phyloP scores from a whole-genome alignment of 495 filamentous ascomycete genomes.

The Xylaria palmicola region DNA sequence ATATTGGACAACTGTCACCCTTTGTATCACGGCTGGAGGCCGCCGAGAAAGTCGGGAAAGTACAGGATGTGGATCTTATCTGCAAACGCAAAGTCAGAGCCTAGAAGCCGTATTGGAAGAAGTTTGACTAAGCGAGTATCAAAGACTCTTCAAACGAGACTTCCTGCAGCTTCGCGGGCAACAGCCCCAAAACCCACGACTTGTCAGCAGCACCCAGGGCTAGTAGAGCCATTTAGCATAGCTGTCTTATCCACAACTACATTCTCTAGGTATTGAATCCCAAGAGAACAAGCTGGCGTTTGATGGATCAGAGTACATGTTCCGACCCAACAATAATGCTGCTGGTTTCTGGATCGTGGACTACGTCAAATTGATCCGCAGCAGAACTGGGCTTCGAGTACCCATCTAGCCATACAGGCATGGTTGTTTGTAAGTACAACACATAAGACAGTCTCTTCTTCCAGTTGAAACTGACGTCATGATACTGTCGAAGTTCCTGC shows the following conservation, averaged over 20 bases:
- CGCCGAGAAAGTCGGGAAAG: slow-evolving; percentile 5
- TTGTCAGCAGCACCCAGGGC: too few relatives aligned
- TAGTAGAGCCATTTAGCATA: too few relatives aligned
- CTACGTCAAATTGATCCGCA: too few relatives aligned
- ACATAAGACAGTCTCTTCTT: background rate
- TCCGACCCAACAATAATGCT: background rate
- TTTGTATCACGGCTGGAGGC: background rate
- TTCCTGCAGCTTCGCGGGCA: background rate
- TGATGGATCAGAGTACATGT: background rate
- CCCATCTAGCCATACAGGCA: background rate
- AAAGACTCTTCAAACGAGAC: slow-evolving; percentile 1
- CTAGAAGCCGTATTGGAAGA: slow-evolving; percentile 11
- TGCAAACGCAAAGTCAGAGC: slow-evolving; percentile 28
- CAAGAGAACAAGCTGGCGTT: background rate
- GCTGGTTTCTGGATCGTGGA: background rate
- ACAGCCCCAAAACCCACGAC: background rate
- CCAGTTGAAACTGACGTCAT: too few relatives aligned
- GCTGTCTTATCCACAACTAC: too few relatives aligned
- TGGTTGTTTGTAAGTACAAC: background rate
- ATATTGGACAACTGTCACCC: slow-evolving; percentile 24
- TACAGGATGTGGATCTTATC: slow-evolving; percentile 10
- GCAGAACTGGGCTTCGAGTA: background rate
- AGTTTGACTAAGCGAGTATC: background rate
- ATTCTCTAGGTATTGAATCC: background rate
- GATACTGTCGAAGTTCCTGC: background rate